Percentiles rank a stretch among this genome's conserved stretches.
Evolutionary conservation across 2,329 filamentous ascomycete species (phyloP).

Genomic region (Neurospora sp.): DNA sequence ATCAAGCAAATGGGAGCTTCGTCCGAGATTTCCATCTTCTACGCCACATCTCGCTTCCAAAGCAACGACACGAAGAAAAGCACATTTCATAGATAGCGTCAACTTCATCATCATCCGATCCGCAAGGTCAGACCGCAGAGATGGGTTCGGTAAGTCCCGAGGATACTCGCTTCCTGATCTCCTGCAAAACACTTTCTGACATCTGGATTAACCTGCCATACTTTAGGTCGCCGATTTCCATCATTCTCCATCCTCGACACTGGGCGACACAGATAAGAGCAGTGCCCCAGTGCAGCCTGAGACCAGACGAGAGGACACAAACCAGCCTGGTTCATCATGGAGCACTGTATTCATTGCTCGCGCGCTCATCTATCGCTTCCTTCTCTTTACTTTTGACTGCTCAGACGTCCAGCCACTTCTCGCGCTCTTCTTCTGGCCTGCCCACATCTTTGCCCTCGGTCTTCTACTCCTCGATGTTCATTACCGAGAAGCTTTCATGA

Average conservation of each 20-base stretch:
- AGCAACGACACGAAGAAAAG: neutral
- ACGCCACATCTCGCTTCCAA: neutral
- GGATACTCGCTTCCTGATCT: neutral
- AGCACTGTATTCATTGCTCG: neutral
- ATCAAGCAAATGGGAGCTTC: neutral
- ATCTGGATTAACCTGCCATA: neutral
- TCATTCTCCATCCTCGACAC: neutral
- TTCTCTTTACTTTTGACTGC: neutral
- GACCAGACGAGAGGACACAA: neutral
- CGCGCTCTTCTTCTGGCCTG: neutral
- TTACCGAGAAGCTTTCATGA: neutral
- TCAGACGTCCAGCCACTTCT: neutral
- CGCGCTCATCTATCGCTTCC: neutral
- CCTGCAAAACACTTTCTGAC: neutral
- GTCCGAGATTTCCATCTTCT: neutral
- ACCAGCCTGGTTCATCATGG: neutral
- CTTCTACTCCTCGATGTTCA: neutral
- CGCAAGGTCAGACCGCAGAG: neutral
- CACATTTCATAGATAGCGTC: neutral
- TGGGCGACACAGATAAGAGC: neutral
- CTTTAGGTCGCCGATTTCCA: neutral
- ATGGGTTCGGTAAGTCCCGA: neutral
- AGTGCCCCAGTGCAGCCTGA: neutral
- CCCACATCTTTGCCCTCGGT: neutral
- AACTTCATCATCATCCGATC: neutral